A percentile compares a stretch with the other conserved stretches of the same genome.
Evolutionary conservation across 2,329 filamentous ascomycete genomes (phyloP).

Genomic region (Ascochyta rabiei): DNA sequence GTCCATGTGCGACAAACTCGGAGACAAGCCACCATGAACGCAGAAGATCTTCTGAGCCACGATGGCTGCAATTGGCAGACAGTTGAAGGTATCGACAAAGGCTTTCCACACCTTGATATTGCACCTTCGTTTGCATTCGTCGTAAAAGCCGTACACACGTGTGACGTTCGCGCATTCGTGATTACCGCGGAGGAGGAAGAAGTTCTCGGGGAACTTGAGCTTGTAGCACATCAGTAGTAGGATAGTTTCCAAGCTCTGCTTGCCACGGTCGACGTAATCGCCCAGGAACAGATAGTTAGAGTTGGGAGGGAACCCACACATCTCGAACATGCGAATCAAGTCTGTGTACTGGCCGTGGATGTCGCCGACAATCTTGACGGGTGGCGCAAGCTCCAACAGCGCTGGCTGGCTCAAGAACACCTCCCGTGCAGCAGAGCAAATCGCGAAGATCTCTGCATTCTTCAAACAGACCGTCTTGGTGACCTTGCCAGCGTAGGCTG

Average conservation of each 20-base stretch:
- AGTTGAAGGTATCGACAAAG: conserved; percentile 96
- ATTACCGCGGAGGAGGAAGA: conserved; percentile 92
- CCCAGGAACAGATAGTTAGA: conserved; percentile 94
- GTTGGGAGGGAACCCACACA: conserved; percentile 93
- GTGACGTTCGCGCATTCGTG: conserved; percentile 98
- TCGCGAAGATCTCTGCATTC: conserved; percentile 94
- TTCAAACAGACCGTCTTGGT: conserved; percentile 97
- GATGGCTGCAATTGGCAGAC: conserved; percentile 92
- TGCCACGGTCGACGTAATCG: conserved; percentile 95
- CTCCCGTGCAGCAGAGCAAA: conserved; percentile 88
- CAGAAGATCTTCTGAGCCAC: conserved; percentile 98
- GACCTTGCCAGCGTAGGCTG: conserved; percentile 93
- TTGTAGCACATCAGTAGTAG: conserved; percentile 93
- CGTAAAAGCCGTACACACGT: conserved; percentile 95
- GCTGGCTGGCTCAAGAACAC: conserved; percentile 90
- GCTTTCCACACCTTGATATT: conserved; percentile 99
- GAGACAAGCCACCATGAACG: conserved; percentile 92
- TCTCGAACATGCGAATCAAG: conserved; percentile 95
- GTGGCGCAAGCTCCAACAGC: conserved; percentile 86
- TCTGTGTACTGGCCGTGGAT: conserved; percentile 97
- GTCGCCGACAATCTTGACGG: conserved; percentile 97
- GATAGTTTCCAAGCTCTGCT: conserved; percentile 95
- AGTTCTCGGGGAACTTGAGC: conserved; percentile 96
- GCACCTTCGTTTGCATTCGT: conserved; percentile 94
- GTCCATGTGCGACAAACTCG: conserved; percentile 94